Conservation (phyloP, 306 rosid genomes). For the Abrus precatorius region DNA sequence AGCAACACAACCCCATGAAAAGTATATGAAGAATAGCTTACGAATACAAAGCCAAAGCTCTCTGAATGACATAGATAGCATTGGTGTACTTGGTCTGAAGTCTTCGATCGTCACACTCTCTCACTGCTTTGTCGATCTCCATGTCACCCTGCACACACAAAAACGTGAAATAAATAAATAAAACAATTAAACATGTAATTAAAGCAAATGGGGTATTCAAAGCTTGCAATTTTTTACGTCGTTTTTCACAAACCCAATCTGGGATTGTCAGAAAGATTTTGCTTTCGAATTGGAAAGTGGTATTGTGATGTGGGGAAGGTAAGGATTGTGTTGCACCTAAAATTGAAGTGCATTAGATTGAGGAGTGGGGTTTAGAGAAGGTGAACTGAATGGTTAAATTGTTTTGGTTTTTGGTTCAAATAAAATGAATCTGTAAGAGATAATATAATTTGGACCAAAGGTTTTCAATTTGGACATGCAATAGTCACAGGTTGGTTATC, state of each 20-base stretch:
- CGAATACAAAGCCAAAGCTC: conserved; percentile 90
- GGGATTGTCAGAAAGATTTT: conserved; percentile 36
- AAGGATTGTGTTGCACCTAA: conserved; percentile 31
- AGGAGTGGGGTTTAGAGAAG: no score
- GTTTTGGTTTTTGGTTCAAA: not conserved
- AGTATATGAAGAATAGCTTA: conserved; percentile 58
- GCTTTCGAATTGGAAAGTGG: conserved; percentile 41
- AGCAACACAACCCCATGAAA: not conserved
- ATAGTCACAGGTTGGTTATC: conserved; percentile 56
- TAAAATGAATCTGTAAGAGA: conserved; percentile 43
- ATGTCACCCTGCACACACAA: conserved; percentile 36
- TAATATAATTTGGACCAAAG: conserved; percentile 31
- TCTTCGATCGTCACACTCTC: conserved; percentile 83
- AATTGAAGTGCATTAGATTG: conserved; percentile 17
- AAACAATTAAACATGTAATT: no score
- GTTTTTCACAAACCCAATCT: conserved; percentile 35
- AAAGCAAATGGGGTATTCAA: no score
- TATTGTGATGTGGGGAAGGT: conserved; percentile 6
- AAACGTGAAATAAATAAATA: no score
- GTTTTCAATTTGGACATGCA: not conserved
- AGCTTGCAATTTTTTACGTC: not conserved
- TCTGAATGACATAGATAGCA: conserved; percentile 86
- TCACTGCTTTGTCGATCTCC: conserved; percentile 94
- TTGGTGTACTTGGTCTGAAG: conserved; percentile 89
- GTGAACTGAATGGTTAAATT: no score